These are phyloP conservation scores for Flaveria brownii DNA, from an alignment of 129 eudicot genomes.

Conservation along the genomic window DNA sequence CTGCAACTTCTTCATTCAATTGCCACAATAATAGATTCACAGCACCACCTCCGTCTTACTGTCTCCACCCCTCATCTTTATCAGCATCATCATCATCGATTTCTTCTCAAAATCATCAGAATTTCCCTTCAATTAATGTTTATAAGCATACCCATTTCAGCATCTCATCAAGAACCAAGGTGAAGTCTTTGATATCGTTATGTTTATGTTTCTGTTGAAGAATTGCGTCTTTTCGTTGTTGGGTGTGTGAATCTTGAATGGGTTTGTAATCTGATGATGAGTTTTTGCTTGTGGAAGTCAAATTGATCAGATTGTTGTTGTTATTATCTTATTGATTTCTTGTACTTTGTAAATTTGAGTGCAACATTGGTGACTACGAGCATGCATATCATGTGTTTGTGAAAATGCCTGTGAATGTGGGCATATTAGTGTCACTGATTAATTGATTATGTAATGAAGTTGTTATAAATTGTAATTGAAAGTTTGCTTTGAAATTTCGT, in stretches of 20 bases:
- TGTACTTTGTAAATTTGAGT: neutral
- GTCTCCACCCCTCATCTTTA: slow-evolving; percentile 29
- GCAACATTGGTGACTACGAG: neutral
- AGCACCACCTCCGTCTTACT: slow-evolving; percentile 28
- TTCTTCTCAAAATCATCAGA: slow-evolving; percentile 40
- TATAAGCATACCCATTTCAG: slow-evolving; percentile 38
- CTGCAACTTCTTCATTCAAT: slow-evolving; percentile 36
- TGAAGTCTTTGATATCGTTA: slow-evolving; percentile 22
- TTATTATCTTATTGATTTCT: slow-evolving; percentile 1
- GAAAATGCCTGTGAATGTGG: slow-evolving; percentile 24
- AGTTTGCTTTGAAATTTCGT: too few species aligned
- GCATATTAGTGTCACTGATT: neutral
- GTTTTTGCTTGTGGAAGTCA: neutral
- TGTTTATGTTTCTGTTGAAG: neutral
- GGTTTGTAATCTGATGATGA: neutral
- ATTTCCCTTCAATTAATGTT: slow-evolving; percentile 20
- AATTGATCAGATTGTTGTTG: neutral
- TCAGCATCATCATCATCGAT: slow-evolving; percentile 25
- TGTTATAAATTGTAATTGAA: neutral
- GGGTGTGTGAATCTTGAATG: neutral
- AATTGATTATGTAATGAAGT: neutral
- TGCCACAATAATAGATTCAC: slow-evolving; percentile 33
- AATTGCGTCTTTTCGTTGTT: too few species aligned
- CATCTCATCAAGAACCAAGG: slow-evolving; percentile 50
- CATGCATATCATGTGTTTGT: slow-evolving; percentile 31